phyloP scores from a whole-genome alignment of 192 early-diverging fungal genomes.

The Neocallimastix lanati region DNA sequence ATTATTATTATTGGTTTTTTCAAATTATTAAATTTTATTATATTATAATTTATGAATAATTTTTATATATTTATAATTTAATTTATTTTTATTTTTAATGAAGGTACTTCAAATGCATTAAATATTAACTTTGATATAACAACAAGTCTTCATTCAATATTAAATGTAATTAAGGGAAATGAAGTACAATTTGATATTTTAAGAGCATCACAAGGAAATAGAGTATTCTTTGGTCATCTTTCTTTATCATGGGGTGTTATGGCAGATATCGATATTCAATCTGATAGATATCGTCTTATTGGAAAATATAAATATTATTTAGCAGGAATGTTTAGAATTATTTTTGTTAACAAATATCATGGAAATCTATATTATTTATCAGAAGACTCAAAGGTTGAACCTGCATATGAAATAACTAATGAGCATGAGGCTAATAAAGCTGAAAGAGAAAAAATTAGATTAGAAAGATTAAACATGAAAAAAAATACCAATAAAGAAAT shows the following conservation, averaged over 20 bases:
- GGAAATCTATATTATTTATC: background rate
- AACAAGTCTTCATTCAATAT: background rate
- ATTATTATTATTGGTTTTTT: too few relatives aligned
- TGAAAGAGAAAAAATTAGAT: background rate
- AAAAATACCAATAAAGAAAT: background rate
- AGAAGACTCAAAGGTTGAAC: background rate
- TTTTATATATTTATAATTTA: too few relatives aligned
- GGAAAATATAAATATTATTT: background rate
- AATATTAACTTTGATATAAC: background rate
- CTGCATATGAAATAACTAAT: background rate
- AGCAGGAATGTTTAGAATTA: background rate
- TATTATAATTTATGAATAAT: too few relatives aligned
- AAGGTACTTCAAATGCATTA: background rate
- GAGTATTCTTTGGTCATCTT: background rate
- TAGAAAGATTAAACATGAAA: background rate
- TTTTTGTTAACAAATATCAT: background rate
- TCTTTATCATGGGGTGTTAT: background rate
- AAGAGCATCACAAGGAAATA: background rate
- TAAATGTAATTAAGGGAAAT: background rate
- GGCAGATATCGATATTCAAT: background rate
- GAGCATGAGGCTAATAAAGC: background rate
- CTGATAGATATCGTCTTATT: background rate
- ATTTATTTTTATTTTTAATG: too few relatives aligned
- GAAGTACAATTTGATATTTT: background rate
- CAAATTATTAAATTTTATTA: too few relatives aligned